Base-by-base conservation (phyloP, 2,329 filamentous ascomycete genomes). In the Microthyrium microscopicum region DNA sequence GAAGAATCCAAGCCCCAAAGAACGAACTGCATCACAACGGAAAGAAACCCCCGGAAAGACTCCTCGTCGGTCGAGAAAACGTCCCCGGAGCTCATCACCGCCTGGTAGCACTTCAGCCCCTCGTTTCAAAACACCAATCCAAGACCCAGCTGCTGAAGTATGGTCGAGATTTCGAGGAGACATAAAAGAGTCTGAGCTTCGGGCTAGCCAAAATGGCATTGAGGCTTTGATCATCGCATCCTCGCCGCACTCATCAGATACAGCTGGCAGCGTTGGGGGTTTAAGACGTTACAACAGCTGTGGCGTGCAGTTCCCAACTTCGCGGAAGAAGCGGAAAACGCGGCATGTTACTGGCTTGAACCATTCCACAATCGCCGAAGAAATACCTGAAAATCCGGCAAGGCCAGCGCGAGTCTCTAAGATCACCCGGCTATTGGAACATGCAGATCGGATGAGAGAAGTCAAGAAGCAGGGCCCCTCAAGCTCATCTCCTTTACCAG, bases 21-120 rank as follows among this genome's bases (percentile, higher is more conserved):
- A 56, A 62, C 15, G 50, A 57, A n/a, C 27, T 11, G 72, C 44
- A 58, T 60, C 7, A 56, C 61, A 24, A 62, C n/a, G n/a, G n/a
- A n/a, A n/a, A n/a, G n/a, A 48, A 57, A 13, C 72, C 70, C 2
- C 71, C 70, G 1, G 65, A 72, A 40, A 71, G 75, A n/a, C n/a
- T n/a, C n/a, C n/a, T n/a, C n/a, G n/a, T n/a, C n/a, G n/a, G n/a
- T n/a, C n/a, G n/a, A n/a, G 54, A 34, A 62, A 61, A 43, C 52
- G 61, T 28, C 57, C 59, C 4, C 47, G 54, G 37, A 64, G 60
- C 42, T 64, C 61, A 1, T 64, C 61, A 26, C 59, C 60, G 1
- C 37, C 53, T 40, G 36, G 50, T 42, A 46, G 48, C n/a, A n/a
- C n/a, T n/a, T n/a, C n/a, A n/a, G n/a, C n/a, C n/a, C n/a, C n/a